Evolutionary conservation across 129 eudicot species (phyloP).

Genomic region (Mikania micrantha): DNA sequence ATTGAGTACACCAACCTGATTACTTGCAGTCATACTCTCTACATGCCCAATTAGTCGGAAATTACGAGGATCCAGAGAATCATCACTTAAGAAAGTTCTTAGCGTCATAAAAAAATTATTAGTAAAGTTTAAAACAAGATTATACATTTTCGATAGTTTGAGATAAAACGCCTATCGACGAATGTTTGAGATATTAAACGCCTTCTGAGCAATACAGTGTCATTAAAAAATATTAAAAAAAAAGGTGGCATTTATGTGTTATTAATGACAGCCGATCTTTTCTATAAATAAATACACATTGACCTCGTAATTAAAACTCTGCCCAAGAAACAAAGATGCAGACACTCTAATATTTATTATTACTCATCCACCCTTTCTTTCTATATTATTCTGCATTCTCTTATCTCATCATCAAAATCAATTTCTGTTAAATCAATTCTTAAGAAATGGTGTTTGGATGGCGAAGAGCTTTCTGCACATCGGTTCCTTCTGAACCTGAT

Average conservation of each 20-base stretch:
- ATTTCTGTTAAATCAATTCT: background rate
- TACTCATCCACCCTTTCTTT: constrained; percentile 7
- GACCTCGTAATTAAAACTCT: constrained; percentile 31
- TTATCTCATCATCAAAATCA: background rate
- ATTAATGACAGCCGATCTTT: constrained; percentile 21
- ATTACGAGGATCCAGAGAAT: too few relatives aligned
- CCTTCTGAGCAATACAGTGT: background rate
- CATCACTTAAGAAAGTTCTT: too few relatives aligned
- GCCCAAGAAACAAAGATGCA: constrained; percentile 12
- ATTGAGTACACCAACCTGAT: too few relatives aligned
- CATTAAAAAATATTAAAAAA: background rate
- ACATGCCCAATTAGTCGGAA: too few relatives aligned
- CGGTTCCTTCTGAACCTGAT: constrained; percentile 56
- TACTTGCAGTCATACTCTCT: too few relatives aligned
- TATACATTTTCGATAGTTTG: too few relatives aligned
- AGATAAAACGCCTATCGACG: too few relatives aligned
- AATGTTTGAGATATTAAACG: background rate
- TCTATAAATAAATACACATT: constrained; percentile 13
- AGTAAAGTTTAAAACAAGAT: too few relatives aligned
- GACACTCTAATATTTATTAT: background rate
- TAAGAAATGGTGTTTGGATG: constrained; percentile 73
- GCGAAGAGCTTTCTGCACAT: constrained; percentile 92
- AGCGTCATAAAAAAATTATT: too few relatives aligned
- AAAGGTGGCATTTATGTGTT: constrained; percentile 17
- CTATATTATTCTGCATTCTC: too few relatives aligned